Evolutionary conservation across 2,329 filamentous ascomycete species (phyloP), one percentile per base, ranked within the genome.

Genomic region (Fusarium sambucinum): DNA sequence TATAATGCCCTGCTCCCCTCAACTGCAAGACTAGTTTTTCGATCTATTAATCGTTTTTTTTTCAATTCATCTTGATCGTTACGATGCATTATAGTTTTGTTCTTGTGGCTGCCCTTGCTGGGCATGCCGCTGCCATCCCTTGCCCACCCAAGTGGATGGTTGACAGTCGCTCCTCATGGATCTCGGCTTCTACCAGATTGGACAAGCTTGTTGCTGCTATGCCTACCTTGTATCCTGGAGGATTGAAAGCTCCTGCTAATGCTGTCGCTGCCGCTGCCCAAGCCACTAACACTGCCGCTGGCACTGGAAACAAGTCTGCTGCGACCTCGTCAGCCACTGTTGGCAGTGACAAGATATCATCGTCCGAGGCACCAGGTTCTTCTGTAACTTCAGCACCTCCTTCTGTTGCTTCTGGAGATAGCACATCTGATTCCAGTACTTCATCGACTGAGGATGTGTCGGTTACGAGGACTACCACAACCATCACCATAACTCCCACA

Each of bases 81-180:
- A 58, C 33, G 21, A 67, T 59, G 63, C 52, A 60, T 59, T 33
- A 30, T 29, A 19, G 42, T 40, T 13, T 64, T 46, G 40, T 48
- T 44, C 30, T 68, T 16, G 19, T 67, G 11, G 52, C 57, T 19
- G 33, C 42, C 52, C 48, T 67, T 37, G 52, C 47, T 14, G 58
- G 59, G 64, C 52, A 42, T 14, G 25, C 40, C 19, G 33, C 32
- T 25, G 63, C 63, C 23, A 30, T 16, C 37, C 50, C 63, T 37
- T 48, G 51, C 19, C 38, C 35, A 9, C 46, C 55, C 47, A 41
- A 41, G 30, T 56, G 53, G 53, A n/a, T 51, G 45, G 13, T 25
- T 8, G 8, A 9, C 21, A 3, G 13, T 27, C 30, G 13, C 6
- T 12, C 32, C 12, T 63, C 52, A 32, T 63, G 40, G 40, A 23